Percentiles rank a stretch among this genome's conserved stretches.
phyloP scores from a whole-genome alignment of 805 yeast species.

The Vanderwaltozyma tropicalis region DNA sequence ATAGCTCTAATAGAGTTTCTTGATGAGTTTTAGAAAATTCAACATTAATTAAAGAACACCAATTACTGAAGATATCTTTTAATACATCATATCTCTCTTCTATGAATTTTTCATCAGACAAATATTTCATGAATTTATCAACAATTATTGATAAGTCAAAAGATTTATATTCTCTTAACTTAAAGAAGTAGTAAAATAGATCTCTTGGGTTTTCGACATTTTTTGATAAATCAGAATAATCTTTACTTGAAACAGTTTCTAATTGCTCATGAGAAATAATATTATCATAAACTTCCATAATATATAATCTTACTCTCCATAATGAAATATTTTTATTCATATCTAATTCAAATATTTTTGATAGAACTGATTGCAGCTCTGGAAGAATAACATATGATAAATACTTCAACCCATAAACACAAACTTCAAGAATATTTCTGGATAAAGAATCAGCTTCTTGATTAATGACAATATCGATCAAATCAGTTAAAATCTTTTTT shows the following conservation, averaged over 20 bases:
- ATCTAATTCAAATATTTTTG: slow-evolving; percentile 17
- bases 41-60: slow-evolving; percentile 41
- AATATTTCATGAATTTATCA: slow-evolving; percentile 15
- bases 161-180: slow-evolving; percentile 38
- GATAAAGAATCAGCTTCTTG: slow-evolving; percentile 6
- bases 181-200: slow-evolving; percentile 34
- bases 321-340: slow-evolving; percentile 11
- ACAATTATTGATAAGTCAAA: slow-evolving; percentile 16
- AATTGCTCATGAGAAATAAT: slow-evolving; percentile 23
- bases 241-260: slow-evolving; percentile 1
- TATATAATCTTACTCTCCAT: slow-evolving; percentile 40
- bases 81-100: slow-evolving; percentile 9
- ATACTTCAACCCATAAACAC: slow-evolving; percentile 34
- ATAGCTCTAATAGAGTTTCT: slow-evolving; percentile 17
- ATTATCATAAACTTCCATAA: slow-evolving; percentile 40
- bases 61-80: slow-evolving; percentile 34
- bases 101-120: not conserved
- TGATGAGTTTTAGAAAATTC: slow-evolving; percentile 28
- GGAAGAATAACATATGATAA: slow-evolving; percentile 24
- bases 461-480: slow-evolving; percentile 7
- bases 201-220: slow-evolving; percentile 5
- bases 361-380: slow-evolving; percentile 16
- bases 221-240: not conserved
- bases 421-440: slow-evolving; percentile 21
- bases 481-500: slow-evolving; percentile 14